Percentiles rank a stretch among this genome's conserved stretches.
These are phyloP conservation scores for Mimosa pudica DNA, from an alignment of 306 rosid species.

Conservation along the genomic window DNA sequence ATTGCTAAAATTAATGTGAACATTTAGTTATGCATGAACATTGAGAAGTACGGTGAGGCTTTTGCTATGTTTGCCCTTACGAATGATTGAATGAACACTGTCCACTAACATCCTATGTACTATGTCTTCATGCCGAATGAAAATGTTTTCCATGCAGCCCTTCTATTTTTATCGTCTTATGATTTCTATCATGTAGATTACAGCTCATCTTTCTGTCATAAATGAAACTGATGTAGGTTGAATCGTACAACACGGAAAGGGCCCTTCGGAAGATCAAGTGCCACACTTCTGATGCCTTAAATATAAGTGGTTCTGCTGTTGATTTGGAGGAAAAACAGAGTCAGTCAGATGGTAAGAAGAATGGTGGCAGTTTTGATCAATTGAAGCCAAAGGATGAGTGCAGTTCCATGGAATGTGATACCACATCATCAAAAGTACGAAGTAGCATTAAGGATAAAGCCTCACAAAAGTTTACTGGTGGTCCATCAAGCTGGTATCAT, in stretches of 20 bases:
- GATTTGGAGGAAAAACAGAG: neutral
- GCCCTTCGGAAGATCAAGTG: neutral
- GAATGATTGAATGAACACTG: neutral
- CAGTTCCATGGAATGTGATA: neutral
- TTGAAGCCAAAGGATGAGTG: neutral
- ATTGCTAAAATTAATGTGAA: neutral
- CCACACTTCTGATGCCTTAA: neutral
- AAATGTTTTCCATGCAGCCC: neutral
- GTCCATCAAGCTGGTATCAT: constrained; percentile 84
- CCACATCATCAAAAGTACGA: neutral
- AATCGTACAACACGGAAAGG: constrained; percentile 28
- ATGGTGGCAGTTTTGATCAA: neutral
- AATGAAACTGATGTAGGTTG: constrained; percentile 55
- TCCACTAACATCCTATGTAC: neutral
- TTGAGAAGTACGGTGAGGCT: neutral
- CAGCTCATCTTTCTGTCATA: constrained; percentile 3
- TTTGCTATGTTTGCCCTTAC: neutral
- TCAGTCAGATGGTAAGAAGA: neutral
- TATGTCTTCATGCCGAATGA: neutral
- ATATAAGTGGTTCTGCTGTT: neutral
- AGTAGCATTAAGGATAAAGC: constrained; percentile 45
- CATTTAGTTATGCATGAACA: neutral
- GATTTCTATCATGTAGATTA: neutral
- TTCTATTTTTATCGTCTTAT: neutral
- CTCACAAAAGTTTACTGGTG: constrained; percentile 63